A percentile compares a stretch with the other conserved stretches of the same genome.
Conservation (phyloP, 176 grass and related monocot species). For the Avena insularis region DNA sequence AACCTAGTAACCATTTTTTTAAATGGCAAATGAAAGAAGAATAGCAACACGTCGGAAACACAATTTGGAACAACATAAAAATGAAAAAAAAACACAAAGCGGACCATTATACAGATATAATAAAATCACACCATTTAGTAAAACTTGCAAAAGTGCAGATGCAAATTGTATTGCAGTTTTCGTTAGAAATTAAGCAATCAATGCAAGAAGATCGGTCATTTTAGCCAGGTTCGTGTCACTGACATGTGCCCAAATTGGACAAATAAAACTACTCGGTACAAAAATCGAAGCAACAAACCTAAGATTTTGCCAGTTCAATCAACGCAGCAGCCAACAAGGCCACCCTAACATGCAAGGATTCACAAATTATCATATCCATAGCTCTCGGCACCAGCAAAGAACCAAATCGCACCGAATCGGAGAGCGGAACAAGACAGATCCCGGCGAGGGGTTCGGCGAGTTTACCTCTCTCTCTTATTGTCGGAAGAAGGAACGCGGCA, state of each 20-base stretch:
- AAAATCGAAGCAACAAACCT: neutral
- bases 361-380: neutral
- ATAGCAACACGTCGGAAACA: neutral
- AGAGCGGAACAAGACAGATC: slow-evolving; percentile 19
- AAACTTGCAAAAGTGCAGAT: neutral
- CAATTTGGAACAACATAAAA: neutral
- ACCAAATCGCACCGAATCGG: slow-evolving; percentile 8
- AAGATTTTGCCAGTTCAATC: slow-evolving; percentile 1
- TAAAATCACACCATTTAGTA: no score
- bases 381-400: neutral
- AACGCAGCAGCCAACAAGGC: neutral
- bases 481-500: neutral
- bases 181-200: neutral
- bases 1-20: neutral
- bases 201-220: neutral
- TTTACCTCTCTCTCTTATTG: slow-evolving; percentile 26
- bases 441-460: slow-evolving; percentile 1
- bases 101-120: no score
- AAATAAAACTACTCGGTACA: neutral
- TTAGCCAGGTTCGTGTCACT: neutral
- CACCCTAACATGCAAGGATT: neutral
- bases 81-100: neutral
- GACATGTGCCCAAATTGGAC: neutral
- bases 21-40: neutral
- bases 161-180: neutral